A percentile compares a stretch with the other conserved stretches of the same genome.
These are phyloP conservation scores for Botryosphaeria agaves DNA, from an alignment of 2,329 filamentous ascomycete species.

Conservation along the genomic window DNA sequence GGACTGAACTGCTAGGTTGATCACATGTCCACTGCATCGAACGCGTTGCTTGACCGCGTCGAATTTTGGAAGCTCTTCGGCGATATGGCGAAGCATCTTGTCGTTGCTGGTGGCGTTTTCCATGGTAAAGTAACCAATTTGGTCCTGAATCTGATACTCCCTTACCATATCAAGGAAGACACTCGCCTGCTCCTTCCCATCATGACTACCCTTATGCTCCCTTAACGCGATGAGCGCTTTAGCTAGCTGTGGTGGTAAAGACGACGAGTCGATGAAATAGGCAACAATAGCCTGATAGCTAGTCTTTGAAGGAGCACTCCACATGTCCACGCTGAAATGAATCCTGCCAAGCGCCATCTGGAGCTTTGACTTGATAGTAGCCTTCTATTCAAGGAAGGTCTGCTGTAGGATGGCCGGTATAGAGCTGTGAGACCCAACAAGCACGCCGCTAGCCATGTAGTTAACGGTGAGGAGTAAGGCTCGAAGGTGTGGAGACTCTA, in stretches of 20 bases:
- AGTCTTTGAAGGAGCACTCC: not conserved
- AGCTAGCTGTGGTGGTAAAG: not conserved
- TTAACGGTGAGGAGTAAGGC: not conserved
- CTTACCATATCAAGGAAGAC: not conserved
- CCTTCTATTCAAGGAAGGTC: not conserved
- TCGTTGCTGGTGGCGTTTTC: not conserved
- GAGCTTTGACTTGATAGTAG: not conserved
- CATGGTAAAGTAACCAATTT: not conserved
- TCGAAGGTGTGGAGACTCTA: not conserved
- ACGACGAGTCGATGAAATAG: not conserved
- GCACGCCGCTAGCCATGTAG: not conserved
- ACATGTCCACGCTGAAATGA: not conserved
- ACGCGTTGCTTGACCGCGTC: not conserved
- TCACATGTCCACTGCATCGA: constrained; percentile 3
- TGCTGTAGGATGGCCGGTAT: not conserved
- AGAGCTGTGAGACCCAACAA: not conserved
- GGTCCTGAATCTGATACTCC: not conserved
- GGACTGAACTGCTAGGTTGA: constrained; percentile 3
- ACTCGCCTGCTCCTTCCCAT: not conserved
- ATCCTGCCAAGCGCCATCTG: not conserved
- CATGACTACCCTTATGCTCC: not conserved
- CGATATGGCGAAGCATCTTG: not conserved
- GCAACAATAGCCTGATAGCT: constrained; percentile 1
- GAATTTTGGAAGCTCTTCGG: not conserved
- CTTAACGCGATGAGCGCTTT: not conserved